phyloP scores from a whole-genome alignment of 2,329 filamentous ascomycete genomes.

The Ceratocystis papillata region DNA sequence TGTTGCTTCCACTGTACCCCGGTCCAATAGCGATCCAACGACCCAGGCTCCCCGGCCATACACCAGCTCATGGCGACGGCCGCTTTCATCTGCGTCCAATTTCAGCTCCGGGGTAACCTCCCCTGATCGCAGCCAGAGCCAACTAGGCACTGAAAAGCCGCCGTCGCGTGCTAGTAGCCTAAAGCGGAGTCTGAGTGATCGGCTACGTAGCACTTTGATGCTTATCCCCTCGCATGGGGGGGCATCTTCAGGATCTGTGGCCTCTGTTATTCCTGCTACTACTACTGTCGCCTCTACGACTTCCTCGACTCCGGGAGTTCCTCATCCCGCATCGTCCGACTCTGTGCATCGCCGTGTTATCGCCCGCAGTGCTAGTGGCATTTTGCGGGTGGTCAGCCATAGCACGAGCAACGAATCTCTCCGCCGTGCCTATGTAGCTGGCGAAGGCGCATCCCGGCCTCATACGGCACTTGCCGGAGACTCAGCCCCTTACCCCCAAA shows the following conservation, averaged over 20 bases:
- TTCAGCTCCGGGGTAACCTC: conserved; percentile 25
- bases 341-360: conserved; percentile 47
- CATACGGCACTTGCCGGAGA: conserved; percentile 28
- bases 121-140: conserved; percentile 16
- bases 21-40: conserved; percentile 21
- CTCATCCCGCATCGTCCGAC: conserved; percentile 25
- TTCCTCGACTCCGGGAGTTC: neutral
- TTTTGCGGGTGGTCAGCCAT: conserved; percentile 47
- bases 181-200: conserved; percentile 40
- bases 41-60: conserved; percentile 13
- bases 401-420: conserved; percentile 41
- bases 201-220: conserved; percentile 49
- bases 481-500: neutral
- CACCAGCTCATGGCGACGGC: conserved; percentile 16
- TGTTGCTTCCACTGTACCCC: conserved; percentile 1
- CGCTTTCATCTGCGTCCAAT: conserved; percentile 31
- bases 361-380: conserved; percentile 48
- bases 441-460: conserved; percentile 29
- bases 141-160: conserved; percentile 13
- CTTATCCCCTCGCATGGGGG: conserved; percentile 44
- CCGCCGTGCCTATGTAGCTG: conserved; percentile 23
- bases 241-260: conserved; percentile 29
- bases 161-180: conserved; percentile 37
- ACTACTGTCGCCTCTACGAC: conserved; percentile 21
- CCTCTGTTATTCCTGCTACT: conserved; percentile 28